phyloP scores from a whole-genome alignment of 2,329 filamentous ascomycete species.

The Dothistroma septosporum region DNA sequence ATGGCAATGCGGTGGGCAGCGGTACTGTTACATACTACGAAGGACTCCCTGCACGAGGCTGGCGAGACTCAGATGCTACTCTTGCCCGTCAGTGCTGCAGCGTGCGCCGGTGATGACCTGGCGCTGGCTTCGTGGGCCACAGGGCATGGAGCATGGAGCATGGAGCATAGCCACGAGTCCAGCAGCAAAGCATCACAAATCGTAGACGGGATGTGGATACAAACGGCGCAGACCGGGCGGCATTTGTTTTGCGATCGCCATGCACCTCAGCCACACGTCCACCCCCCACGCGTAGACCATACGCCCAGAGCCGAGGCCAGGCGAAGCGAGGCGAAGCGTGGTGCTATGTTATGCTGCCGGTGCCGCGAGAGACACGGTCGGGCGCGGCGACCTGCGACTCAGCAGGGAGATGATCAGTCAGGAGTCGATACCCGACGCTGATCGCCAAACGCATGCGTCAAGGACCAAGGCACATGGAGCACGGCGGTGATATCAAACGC shows the following conservation, averaged over 20 bases:
- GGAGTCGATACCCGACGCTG: slow-evolving; percentile 1
- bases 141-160: neutral
- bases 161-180: neutral
- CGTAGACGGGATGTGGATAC: neutral
- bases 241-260: neutral
- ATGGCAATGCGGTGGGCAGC: neutral
- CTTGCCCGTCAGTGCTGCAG: neutral
- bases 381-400: neutral
- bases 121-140: neutral
- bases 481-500: neutral
- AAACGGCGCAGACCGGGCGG: neutral
- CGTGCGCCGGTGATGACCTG: neutral
- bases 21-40: neutral
- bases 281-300: neutral
- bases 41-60: neutral
- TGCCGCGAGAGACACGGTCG: neutral
- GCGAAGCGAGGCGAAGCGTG: neutral
- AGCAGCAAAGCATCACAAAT: neutral
- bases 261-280: neutral
- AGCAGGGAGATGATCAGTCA: neutral
- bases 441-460: neutral
- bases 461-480: neutral
- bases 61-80: neutral
- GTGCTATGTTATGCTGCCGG: neutral
- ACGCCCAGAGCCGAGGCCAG: neutral